Evolutionary conservation across 1,284 basidiomycete genomes (phyloP).

Genomic region (Austroboletus rostrupii): DNA sequence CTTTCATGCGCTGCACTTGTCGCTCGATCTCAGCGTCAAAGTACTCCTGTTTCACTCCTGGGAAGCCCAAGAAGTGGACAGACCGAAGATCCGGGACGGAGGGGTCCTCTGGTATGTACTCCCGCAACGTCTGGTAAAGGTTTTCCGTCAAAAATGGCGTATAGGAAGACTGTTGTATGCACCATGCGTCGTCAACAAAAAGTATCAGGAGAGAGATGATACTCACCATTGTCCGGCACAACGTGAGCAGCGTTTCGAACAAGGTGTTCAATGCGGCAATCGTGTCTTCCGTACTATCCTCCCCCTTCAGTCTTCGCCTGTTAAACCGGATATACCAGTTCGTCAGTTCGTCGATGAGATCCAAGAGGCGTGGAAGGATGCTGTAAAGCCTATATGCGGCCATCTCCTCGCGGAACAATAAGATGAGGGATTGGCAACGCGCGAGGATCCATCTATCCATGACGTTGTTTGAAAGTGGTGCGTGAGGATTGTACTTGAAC

Average conservation of each 20-base stretch:
- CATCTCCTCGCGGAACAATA: conserved; percentile 92
- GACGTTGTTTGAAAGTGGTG: conserved; percentile 85
- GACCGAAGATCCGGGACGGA: conserved; percentile 80
- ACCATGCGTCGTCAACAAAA: conserved; percentile 11
- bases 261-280: conserved; percentile 89
- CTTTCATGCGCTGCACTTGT: conserved; percentile 92
- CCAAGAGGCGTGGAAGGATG: conserved; percentile 90
- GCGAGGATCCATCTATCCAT: conserved; percentile 99
- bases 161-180: conserved; percentile 77
- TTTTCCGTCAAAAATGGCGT: conserved; percentile 98
- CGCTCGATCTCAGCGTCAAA: conserved; percentile 96
- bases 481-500: conserved; percentile 87
- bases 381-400: conserved; percentile 97
- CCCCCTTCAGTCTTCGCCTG: conserved; percentile 92
- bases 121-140: conserved; percentile 88
- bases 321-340: conserved; percentile 99
- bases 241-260: conserved; percentile 92
- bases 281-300: conserved; percentile 89
- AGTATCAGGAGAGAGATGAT: background rate
- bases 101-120: conserved; percentile 78
- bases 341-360: conserved; percentile 93
- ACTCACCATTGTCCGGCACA: conserved; percentile 90
- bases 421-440: conserved; percentile 93
- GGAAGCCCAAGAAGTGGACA: conserved; percentile 95
- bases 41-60: conserved; percentile 90